Evolutionary conservation across 2,329 filamentous ascomycete species (phyloP).

Genomic region (Hypoxylon sp.): DNA sequence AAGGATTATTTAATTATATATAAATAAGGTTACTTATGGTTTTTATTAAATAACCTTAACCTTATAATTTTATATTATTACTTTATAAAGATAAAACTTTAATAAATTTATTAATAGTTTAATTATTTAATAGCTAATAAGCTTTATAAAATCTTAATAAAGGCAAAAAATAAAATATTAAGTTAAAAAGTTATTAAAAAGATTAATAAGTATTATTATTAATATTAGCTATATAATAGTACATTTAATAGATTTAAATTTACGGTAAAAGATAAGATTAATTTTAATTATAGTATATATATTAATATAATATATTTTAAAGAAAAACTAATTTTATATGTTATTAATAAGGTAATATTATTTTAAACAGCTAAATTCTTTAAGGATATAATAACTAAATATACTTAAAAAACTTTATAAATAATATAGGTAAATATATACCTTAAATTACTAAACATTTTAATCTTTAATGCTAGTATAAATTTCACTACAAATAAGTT

Average conservation of each 20-base stretch:
- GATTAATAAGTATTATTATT: conserved; percentile 10
- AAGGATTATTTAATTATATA: not conserved
- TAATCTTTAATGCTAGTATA: too few relatives aligned
- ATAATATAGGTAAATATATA: too few relatives aligned
- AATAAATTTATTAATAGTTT: conserved; percentile 3
- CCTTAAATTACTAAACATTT: too few relatives aligned
- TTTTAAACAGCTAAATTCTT: too few relatives aligned
- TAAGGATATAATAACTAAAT: too few relatives aligned
- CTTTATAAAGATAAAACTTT: not conserved
- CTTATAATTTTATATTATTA: not conserved
- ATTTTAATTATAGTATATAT: conserved; percentile 5
- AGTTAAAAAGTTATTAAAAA: conserved; percentile 1
- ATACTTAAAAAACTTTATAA: too few relatives aligned
- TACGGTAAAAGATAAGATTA: conserved; percentile 7
- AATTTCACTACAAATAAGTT: too few relatives aligned
- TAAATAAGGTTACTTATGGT: not conserved
- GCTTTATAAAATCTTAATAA: too few relatives aligned
- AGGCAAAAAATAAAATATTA: not conserved
- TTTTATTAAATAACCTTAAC: conserved; percentile 10
- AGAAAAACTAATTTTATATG: not conserved
- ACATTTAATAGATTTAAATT: conserved; percentile 10
- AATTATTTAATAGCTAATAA: not conserved
- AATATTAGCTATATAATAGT: conserved; percentile 8
- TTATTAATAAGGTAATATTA: too few relatives aligned
- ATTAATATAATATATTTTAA: conserved; percentile 5